Conservation (phyloP, 2,329 filamentous ascomycete genomes). For the Phialocephala subalpina region DNA sequence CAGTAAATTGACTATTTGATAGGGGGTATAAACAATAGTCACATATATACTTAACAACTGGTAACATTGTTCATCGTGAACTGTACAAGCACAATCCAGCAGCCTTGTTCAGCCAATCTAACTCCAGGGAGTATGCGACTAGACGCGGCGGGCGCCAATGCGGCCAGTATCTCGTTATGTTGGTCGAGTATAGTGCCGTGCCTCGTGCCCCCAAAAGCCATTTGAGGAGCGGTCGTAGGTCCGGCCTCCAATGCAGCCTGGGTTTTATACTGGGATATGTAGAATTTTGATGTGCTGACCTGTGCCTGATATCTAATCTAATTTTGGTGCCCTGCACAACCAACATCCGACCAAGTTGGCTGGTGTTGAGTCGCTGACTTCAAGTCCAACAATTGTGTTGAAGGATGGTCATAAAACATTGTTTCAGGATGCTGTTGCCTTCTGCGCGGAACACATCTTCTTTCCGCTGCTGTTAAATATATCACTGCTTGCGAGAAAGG, state of each 20-base stretch:
- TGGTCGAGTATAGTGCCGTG: slow-evolving; percentile 13
- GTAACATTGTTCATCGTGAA: slow-evolving; percentile 9
- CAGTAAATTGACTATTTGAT: slow-evolving; percentile 14
- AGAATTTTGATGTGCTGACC: slow-evolving; percentile 12
- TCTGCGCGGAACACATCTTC: too few species aligned
- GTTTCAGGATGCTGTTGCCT: too few species aligned
- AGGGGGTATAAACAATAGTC: slow-evolving; percentile 13
- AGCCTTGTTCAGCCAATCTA: slow-evolving; percentile 10
- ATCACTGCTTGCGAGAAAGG: slow-evolving; percentile 3
- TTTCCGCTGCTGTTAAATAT: too few species aligned
- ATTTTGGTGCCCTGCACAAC: slow-evolving; percentile 11
- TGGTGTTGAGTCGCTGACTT: too few species aligned
- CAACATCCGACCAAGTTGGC: too few species aligned
- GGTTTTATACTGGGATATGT: slow-evolving; percentile 14
- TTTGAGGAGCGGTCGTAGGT: slow-evolving; percentile 15
- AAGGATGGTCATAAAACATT: too few species aligned
- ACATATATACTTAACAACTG: slow-evolving; percentile 15
- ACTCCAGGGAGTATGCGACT: slow-evolving; percentile 12
- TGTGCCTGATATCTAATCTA: slow-evolving; percentile 12
- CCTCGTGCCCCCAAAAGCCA: slow-evolving; percentile 9
- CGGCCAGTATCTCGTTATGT: slow-evolving; percentile 8
- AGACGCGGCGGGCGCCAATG: slow-evolving; percentile 9
- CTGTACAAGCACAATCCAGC: slow-evolving; percentile 12
- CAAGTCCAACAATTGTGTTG: too few species aligned
- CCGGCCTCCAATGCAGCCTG: slow-evolving; percentile 16